Percentiles rank a stretch among this genome's conserved stretches.
These are phyloP conservation scores for Domatiomyces globalis DNA, from an alignment of 2,329 filamentous ascomycete genomes.

Conservation along the genomic window DNA sequence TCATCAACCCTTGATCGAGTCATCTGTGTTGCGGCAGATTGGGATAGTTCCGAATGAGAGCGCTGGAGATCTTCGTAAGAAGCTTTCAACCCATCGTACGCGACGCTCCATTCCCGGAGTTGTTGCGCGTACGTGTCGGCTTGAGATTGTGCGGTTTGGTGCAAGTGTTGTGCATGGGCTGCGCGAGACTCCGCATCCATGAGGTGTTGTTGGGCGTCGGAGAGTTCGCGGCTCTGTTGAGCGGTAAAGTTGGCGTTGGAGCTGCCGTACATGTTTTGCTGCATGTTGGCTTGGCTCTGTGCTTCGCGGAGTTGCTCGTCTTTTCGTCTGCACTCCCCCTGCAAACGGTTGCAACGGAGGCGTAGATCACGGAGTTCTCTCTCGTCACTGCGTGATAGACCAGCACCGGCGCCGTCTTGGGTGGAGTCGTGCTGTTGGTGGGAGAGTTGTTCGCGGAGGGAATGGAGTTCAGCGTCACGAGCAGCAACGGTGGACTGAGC, in stretches of 20 bases:
- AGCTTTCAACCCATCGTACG: no score
- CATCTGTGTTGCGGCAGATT: not conserved
- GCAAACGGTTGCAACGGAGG: not conserved
- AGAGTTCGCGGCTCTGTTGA: not conserved
- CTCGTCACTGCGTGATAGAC: not conserved
- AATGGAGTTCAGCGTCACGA: not conserved
- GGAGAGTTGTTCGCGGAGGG: not conserved
- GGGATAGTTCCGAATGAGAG: not conserved
- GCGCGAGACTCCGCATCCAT: not conserved
- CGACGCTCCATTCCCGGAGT: not conserved
- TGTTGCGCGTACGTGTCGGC: not conserved
- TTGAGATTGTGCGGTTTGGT: not conserved
- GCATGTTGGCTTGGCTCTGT: not conserved
- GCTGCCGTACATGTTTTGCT: not conserved
- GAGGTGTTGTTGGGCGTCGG: not conserved
- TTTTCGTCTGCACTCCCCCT: not conserved
- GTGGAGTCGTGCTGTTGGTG: not conserved
- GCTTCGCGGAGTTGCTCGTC: not conserved
- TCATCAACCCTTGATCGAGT: not conserved
- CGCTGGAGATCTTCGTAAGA: not conserved
- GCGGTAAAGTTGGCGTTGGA: no score
- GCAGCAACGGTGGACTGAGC: not conserved
- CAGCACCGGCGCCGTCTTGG: not conserved
- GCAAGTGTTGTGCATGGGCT: not conserved
- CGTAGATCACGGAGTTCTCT: not conserved